A percentile compares a stretch with the other conserved stretches of the same genome.
Evolutionary conservation across 2,329 filamentous ascomycete genomes (phyloP).

Genomic region (Trichoderma polysporum): DNA sequence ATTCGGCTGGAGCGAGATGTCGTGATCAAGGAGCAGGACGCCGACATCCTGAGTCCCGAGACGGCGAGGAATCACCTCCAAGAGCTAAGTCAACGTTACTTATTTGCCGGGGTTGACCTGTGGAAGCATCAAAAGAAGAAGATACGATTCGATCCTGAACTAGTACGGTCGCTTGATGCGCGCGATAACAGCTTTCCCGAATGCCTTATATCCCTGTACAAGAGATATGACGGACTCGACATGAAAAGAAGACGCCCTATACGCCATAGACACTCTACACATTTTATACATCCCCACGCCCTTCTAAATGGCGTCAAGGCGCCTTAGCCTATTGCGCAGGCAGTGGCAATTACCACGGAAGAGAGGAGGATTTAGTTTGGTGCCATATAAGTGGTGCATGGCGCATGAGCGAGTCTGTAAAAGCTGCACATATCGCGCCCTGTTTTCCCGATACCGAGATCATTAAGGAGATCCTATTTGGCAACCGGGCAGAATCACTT

Average conservation of each 20-base stretch:
- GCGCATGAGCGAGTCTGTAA: too few relatives aligned
- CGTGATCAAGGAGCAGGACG: background rate
- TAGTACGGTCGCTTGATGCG: background rate
- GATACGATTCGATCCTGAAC: background rate
- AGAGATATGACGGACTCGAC: background rate
- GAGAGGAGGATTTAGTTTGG: too few relatives aligned
- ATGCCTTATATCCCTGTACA: background rate
- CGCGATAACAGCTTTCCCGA: background rate
- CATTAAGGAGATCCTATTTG: background rate
- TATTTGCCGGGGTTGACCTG: background rate
- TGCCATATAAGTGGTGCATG: too few relatives aligned
- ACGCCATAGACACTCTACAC: too few relatives aligned
- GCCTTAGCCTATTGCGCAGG: background rate
- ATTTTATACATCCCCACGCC: background rate
- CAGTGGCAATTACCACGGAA: background rate
- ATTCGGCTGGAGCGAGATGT: background rate
- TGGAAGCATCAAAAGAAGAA: background rate
- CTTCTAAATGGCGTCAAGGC: background rate
- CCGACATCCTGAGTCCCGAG: background rate
- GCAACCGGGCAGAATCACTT: background rate
- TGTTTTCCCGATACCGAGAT: too few relatives aligned
- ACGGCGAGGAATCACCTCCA: background rate
- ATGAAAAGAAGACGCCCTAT: background rate
- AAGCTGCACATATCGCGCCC: too few relatives aligned
- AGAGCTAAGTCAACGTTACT: background rate